phyloP scores from a whole-genome alignment of 805 yeast species.

The Jamesozyma hellenica region DNA sequence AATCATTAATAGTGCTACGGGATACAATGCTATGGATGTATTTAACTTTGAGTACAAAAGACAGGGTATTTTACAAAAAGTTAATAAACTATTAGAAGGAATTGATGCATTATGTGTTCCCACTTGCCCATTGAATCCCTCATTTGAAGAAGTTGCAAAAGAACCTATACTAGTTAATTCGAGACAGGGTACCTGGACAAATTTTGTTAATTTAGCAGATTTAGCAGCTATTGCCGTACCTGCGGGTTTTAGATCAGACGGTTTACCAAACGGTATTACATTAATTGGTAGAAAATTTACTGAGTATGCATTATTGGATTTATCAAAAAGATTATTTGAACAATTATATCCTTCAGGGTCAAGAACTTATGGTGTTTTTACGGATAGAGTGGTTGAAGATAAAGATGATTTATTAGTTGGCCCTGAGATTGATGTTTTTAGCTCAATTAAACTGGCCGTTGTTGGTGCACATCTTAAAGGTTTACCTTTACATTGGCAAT shows the following conservation, averaged over 20 bases:
- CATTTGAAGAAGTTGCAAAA: conserved; percentile 54
- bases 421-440: conserved; percentile 23
- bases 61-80: conserved; percentile 62
- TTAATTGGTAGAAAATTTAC: conserved; percentile 71
- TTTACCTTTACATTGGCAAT: conserved; percentile 87
- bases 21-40: conserved; percentile 70
- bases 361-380: conserved; percentile 45
- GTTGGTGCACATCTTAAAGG: conserved; percentile 94
- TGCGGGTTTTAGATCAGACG: conserved; percentile 78
- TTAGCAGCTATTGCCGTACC: conserved; percentile 88
- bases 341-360: conserved; percentile 34
- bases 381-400: conserved; percentile 6
- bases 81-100: conserved; percentile 42
- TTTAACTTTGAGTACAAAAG: conserved; percentile 83
- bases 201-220: conserved; percentile 91
- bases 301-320: conserved; percentile 78
- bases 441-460: conserved; percentile 66
- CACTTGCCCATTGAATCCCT: conserved; percentile 88
- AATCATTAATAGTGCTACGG: conserved; percentile 71
- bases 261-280: conserved; percentile 85
- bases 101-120: conserved; percentile 82
- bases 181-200: conserved; percentile 95
- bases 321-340: conserved; percentile 65
- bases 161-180: conserved; percentile 84
- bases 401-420: conserved; percentile 14